These are phyloP conservation scores for Populus ilicifolia DNA, from an alignment of 345 rosid species.

Conservation along the genomic window DNA sequence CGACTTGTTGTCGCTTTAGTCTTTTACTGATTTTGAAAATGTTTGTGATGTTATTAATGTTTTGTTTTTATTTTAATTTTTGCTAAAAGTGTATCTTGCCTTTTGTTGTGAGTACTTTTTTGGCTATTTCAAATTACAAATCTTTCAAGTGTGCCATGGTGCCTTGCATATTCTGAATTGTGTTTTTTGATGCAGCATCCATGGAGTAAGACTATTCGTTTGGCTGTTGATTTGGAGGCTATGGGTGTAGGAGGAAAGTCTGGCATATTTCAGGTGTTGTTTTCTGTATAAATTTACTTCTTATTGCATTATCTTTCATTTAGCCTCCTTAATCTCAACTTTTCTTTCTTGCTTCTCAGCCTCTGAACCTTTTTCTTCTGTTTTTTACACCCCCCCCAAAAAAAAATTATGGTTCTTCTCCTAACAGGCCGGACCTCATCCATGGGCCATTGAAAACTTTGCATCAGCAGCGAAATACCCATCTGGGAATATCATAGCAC, in stretches of 20 bases:
- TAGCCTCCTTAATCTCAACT: too few relatives aligned
- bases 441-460: slow-evolving; percentile 86
- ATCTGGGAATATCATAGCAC: slow-evolving; percentile 64
- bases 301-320: neutral
- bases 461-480: slow-evolving; percentile 85
- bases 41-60: neutral
- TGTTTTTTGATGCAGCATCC: slow-evolving; percentile 63
- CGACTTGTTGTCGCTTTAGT: neutral
- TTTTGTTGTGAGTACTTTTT: neutral
- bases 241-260: slow-evolving; percentile 97
- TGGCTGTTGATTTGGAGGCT: slow-evolving; percentile 93
- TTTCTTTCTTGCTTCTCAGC: too few relatives aligned
- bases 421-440: slow-evolving; percentile 82
- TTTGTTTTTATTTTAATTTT: neutral
- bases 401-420: slow-evolving; percentile 7
- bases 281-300: slow-evolving; percentile 8
- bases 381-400: neutral
- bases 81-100: neutral
- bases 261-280: slow-evolving; percentile 71
- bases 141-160: neutral
- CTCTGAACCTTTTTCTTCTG: neutral
- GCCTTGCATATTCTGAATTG: neutral
- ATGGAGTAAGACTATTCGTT: slow-evolving; percentile 65
- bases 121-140: neutral
- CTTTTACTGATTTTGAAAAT: neutral